These are phyloP conservation scores for Cladorrhinum sp. DNA, from an alignment of 2,329 filamentous ascomycete species.

Conservation along the genomic window DNA sequence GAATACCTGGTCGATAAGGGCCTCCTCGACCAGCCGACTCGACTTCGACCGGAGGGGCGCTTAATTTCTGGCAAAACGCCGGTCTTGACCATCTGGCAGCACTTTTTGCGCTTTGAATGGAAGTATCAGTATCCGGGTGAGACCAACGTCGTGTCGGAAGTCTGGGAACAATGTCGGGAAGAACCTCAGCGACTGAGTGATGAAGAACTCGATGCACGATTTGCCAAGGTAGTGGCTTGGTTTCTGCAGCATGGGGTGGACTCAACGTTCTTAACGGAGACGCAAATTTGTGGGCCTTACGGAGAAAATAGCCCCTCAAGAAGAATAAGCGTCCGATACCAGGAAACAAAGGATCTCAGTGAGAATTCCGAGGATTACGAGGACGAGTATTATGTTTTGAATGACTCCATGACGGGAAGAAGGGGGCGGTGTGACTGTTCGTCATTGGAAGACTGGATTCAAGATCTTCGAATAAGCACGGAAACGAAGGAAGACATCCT, in stretches of 20 bases:
- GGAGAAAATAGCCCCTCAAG: no score
- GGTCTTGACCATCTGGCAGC: background rate
- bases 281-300: no score
- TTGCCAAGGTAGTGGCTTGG: background rate
- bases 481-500: background rate
- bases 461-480: background rate
- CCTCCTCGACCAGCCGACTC: background rate
- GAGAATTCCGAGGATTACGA: background rate
- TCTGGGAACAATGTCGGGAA: no score
- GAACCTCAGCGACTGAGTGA: background rate
- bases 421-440: background rate
- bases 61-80: no score
- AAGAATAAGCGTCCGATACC: background rate
- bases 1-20: background rate
- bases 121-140: background rate
- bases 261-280: background rate
- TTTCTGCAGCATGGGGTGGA: background rate
- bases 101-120: background rate
- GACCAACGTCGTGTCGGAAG: background rate
- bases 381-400: background rate
- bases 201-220: background rate
- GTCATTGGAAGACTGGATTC: background rate
- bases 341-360: background rate
- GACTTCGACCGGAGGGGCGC: no score
- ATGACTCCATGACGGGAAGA: background rate